Conservation (phyloP, 768 basidiomycete genomes). For the Termitomyces sp. region DNA sequence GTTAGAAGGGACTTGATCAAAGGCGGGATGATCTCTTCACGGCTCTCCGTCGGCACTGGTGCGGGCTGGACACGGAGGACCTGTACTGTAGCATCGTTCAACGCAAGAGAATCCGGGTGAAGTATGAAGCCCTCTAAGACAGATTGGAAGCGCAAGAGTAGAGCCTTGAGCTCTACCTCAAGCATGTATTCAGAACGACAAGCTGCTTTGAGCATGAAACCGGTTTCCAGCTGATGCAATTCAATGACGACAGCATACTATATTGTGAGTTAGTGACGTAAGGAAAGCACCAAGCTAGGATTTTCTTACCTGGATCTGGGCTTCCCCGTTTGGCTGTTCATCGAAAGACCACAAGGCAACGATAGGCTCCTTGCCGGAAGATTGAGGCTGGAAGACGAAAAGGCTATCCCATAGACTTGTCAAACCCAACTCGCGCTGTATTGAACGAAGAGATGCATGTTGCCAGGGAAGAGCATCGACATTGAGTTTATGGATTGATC, state of each 20-base stretch:
- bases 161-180: constrained; percentile 14
- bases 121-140: constrained; percentile 13
- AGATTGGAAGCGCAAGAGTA: constrained; percentile 15
- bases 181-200: constrained; percentile 26
- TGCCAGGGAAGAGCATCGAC: constrained; percentile 36
- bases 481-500: constrained; percentile 30
- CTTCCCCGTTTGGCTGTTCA: constrained; percentile 6
- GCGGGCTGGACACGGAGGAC: background rate
- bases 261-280: background rate
- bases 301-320: constrained; percentile 22
- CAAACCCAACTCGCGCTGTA: constrained; percentile 28
- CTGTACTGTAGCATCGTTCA: constrained; percentile 9
- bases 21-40: background rate
- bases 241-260: constrained; percentile 43
- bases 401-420: constrained; percentile 34
- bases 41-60: background rate
- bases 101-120: constrained; percentile 9
- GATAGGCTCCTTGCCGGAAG: constrained; percentile 8
- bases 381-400: constrained; percentile 37
- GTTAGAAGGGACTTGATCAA: constrained; percentile 12
- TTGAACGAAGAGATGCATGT: constrained; percentile 37
- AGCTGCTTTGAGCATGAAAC: constrained; percentile 30
- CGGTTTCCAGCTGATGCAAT: constrained; percentile 24
- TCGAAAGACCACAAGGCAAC: constrained; percentile 26
- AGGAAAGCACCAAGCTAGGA: background rate